Percentiles rank a stretch among this genome's conserved stretches.
phyloP scores from a whole-genome alignment of 331 rosid genomes.

The Malus hybrid region DNA sequence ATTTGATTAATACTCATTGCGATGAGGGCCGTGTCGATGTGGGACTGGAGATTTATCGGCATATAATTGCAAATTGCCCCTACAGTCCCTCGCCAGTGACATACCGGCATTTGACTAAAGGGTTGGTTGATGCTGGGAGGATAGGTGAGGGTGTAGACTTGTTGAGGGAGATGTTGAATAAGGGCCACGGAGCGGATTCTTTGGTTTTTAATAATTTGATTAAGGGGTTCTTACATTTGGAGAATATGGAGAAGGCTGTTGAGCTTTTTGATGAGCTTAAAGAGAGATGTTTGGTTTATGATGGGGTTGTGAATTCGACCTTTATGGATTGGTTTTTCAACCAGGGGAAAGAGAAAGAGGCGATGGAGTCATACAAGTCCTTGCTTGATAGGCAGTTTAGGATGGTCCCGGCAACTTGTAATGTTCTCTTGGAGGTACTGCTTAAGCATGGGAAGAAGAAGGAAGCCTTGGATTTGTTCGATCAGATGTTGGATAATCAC shows the following conservation, averaged over 20 bases:
- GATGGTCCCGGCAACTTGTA: conserved; percentile 82
- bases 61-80: conserved; percentile 58
- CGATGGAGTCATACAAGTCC: conserved; percentile 84
- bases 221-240: conserved; percentile 59
- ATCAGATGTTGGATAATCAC: conserved; percentile 82
- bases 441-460: conserved; percentile 48
- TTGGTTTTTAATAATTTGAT: conserved; percentile 76
- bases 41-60: conserved; percentile 62
- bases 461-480: conserved; percentile 63
- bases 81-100: conserved; percentile 83
- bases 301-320: conserved; percentile 82
- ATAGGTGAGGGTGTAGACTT: conserved; percentile 75
- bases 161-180: conserved; percentile 80
- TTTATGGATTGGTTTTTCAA: conserved; percentile 85
- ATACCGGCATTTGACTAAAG: conserved; percentile 76
- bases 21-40: conserved; percentile 81
- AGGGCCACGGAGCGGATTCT: conserved; percentile 88
- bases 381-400: conserved; percentile 60
- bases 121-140: conserved; percentile 52
- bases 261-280: conserved; percentile 88
- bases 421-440: conserved; percentile 71
- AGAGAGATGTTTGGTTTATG: conserved; percentile 82
- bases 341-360: conserved; percentile 60
- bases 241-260: conserved; percentile 67
- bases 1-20: conserved; percentile 70